Evolutionary conservation across 2,329 filamentous ascomycete species (phyloP).

Genomic region (Fusarium nelsonii): DNA sequence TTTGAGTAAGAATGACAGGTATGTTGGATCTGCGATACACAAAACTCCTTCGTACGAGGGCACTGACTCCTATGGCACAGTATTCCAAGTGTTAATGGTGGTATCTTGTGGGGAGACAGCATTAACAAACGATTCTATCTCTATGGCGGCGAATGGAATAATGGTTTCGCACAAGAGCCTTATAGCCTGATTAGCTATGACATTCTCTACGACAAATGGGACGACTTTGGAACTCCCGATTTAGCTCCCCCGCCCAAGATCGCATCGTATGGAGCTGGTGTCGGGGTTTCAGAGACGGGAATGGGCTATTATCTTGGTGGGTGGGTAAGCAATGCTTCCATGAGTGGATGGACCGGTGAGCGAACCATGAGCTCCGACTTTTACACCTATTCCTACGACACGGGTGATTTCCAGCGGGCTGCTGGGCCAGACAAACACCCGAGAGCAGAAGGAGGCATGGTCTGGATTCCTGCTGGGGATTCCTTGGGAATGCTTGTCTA

Average conservation of each 20-base stretch:
- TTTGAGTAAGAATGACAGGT: background rate
- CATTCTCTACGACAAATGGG: slow-evolving; percentile 5
- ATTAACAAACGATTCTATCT: slow-evolving; percentile 10
- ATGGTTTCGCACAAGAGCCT: background rate
- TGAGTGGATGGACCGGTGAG: background rate
- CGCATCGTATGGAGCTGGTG: background rate
- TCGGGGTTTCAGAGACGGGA: background rate
- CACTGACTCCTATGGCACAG: background rate
- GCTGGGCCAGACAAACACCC: background rate
- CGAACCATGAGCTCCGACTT: slow-evolving; percentile 1
- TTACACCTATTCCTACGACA: slow-evolving; percentile 3
- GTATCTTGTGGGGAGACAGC: background rate
- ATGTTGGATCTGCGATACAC: rapidly evolving
- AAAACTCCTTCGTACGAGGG: rapidly evolving
- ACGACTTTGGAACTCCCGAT: background rate
- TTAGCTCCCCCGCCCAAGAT: slow-evolving; percentile 1
- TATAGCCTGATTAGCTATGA: slow-evolving; percentile 1
- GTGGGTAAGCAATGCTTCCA: slow-evolving; percentile 6
- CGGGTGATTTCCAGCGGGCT: background rate
- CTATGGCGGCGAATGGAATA: slow-evolving; percentile 10
- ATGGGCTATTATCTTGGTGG: slow-evolving; percentile 6
- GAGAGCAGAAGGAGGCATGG: background rate
- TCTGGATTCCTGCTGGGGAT: slow-evolving; percentile 1
- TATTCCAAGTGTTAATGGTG: background rate
- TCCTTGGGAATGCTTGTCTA: background rate